Evolutionary conservation across 352 stramenopile genomes (phyloP).

Genomic region (Thraustochytrium aureum): DNA sequence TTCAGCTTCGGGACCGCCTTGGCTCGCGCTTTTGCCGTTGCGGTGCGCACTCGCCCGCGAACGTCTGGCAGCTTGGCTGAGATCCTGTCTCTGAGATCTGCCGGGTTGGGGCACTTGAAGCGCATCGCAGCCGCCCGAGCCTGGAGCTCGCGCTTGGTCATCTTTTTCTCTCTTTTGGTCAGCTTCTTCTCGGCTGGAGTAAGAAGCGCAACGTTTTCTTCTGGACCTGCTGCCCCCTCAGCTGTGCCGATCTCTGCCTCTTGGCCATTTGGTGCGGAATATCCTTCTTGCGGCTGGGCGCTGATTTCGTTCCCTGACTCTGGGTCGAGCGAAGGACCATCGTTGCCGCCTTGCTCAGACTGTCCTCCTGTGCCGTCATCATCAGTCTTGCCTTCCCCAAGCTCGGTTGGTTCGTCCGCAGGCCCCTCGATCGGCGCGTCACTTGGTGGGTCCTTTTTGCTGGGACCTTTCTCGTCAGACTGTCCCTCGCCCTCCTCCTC

Average conservation of each 20-base stretch:
- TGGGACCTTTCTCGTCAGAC: neutral
- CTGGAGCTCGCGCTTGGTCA: neutral
- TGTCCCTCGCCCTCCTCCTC: neutral
- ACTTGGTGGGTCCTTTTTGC: no score
- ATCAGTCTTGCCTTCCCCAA: neutral
- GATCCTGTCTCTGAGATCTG: no score
- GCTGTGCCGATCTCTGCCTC: neutral
- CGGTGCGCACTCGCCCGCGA: neutral
- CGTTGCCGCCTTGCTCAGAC: neutral
- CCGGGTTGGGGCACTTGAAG: no score
- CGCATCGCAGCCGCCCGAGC: no score
- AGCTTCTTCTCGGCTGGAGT: neutral
- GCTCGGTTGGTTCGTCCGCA: no score
- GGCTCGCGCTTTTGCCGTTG: no score
- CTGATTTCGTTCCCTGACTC: no score
- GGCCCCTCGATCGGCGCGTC: no score
- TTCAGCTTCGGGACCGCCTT: slow-evolving; percentile 7
- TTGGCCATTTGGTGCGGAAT: no score
- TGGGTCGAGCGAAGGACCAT: no score
- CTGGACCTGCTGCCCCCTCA: neutral
- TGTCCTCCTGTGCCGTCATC: no score
- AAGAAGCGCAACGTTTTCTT: neutral
- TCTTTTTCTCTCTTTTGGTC: neutral
- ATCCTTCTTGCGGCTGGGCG: no score
- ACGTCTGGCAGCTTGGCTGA: neutral